Evolutionary conservation across 2,329 filamentous ascomycete species (phyloP).

Genomic region (Aspergillus tanneri): DNA sequence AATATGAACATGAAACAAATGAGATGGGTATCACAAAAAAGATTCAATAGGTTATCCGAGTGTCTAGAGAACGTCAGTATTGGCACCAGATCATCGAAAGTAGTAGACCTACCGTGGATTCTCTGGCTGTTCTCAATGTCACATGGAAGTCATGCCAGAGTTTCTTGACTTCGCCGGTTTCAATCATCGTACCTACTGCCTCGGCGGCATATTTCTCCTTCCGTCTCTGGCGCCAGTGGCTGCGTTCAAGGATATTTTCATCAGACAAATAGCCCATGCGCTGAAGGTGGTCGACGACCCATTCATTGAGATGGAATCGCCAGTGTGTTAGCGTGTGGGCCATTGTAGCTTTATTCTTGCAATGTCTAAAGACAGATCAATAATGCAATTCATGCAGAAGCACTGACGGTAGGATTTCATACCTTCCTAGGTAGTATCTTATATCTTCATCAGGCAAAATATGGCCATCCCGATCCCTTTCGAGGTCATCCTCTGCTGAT

Average conservation of each 20-base stretch:
- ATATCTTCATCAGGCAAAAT: slow-evolving; percentile 45
- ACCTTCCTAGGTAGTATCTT: slow-evolving; percentile 56
- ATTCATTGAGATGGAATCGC: slow-evolving; percentile 71
- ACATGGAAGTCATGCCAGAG: slow-evolving; percentile 67
- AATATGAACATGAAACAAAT: background rate
- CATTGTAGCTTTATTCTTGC: slow-evolving; percentile 64
- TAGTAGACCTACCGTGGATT: slow-evolving; percentile 42
- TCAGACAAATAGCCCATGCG: slow-evolving; percentile 58
- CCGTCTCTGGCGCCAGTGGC: slow-evolving; percentile 60
- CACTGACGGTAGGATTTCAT: slow-evolving; percentile 8
- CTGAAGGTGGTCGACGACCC: slow-evolving; percentile 63
- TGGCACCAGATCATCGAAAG: background rate
- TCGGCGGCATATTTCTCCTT: slow-evolving; percentile 60
- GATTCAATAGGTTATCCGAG: background rate
- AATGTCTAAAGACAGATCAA: slow-evolving; percentile 44
- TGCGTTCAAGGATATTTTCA: slow-evolving; percentile 60
- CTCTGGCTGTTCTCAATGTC: slow-evolving; percentile 59
- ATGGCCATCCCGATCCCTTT: slow-evolving; percentile 47
- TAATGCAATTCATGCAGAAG: background rate
- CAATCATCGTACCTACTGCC: slow-evolving; percentile 65
- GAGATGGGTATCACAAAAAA: slow-evolving; percentile 3
- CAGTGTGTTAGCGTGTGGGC: slow-evolving; percentile 74
- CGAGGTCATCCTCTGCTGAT: slow-evolving; percentile 34
- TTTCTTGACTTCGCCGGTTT: slow-evolving; percentile 56
- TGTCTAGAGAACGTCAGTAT: slow-evolving; percentile 5